Evolutionary conservation across 2,329 filamentous ascomycete species (phyloP).

Genomic region (Diplocarpon rosae): DNA sequence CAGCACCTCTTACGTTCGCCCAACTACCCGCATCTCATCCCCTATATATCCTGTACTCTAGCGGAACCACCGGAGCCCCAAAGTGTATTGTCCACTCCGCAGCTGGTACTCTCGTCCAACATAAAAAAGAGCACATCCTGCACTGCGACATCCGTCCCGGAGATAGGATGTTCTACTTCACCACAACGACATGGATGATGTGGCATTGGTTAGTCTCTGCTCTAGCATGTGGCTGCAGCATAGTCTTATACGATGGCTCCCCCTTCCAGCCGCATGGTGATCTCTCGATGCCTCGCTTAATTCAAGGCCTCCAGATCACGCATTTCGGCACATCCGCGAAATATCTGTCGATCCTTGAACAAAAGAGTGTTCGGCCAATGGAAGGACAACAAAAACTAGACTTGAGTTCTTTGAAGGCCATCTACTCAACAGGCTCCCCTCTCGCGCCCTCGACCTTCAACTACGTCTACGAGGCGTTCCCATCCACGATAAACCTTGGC

Average conservation of each 20-base stretch:
- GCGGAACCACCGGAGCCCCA: conserved; percentile 75
- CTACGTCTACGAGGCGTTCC: conserved; percentile 81
- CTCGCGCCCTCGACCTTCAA: conserved; percentile 86
- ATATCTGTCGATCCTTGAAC: conserved; percentile 83
- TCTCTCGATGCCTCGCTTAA: conserved; percentile 70
- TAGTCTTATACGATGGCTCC: conserved; percentile 86
- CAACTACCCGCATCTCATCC: conserved; percentile 78
- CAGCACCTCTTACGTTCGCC: conserved; percentile 48
- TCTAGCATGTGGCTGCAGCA: conserved; percentile 68
- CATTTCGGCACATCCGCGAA: conserved; percentile 94
- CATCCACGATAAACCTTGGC: conserved; percentile 68
- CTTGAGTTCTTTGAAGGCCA: conserved; percentile 60
- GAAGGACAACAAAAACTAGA: conserved; percentile 35
- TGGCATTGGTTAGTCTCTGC: conserved; percentile 94
- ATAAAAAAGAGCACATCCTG: conserved; percentile 91
- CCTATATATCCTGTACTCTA: conserved; percentile 88
- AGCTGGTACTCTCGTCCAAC: conserved; percentile 81
- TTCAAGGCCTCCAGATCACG: conserved; percentile 71
- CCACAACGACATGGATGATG: conserved; percentile 98
- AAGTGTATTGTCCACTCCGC: conserved; percentile 94
- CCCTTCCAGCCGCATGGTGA: conserved; percentile 74
- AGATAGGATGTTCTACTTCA: conserved; percentile 83
- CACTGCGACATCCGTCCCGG: conserved; percentile 68
- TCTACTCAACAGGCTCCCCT: conserved; percentile 90
- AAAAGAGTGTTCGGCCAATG: conserved; percentile 54